Evolutionary conservation across 768 basidiomycete genomes (phyloP), one percentile per base, ranked within the genome.

Genomic region (Collybia sordida): DNA sequence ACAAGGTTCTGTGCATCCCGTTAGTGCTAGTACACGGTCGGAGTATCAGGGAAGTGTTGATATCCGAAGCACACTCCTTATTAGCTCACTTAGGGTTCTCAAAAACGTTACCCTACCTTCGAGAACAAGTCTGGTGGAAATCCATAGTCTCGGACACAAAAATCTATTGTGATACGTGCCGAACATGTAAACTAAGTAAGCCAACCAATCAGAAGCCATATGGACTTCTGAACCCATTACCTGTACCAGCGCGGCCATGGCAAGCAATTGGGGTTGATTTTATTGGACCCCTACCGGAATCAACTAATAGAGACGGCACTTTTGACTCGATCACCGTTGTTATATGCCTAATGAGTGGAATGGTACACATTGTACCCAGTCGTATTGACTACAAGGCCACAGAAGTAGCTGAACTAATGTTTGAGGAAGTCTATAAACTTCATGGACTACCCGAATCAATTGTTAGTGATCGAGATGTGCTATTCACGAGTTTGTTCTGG

Each of bases 361-460:
- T 58, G 41, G 47, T 64, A 14, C 60, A 57, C 25, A 24, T 64
- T 1, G 42, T 60, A 2, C 58, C 63, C 1, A 42, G 50, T 3
- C 15, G 47, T 11, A 56, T 36, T 0, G 51, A 53, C 43, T 56
- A 57, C 37, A 55, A 45, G 2, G 61, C 61, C 0, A 17, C 40
- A 15, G 42, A 64, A 5, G 28, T 62, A 9, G 60, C 63, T 3
- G 56, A 53, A 24, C 47, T 60, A 2, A 39, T 63, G 12, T 65
- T 65, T 37, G 50, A 53, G 2, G 34, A 58, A 15, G 53, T 58
- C 1, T 65, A 65, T 35, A 62, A 60, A 21, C 39, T 52, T 3
- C 67, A 71, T 54, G 71, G 71, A 2, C 44, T 71, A 5, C 71
- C 28, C 19, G 45, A 55, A 1, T 14, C 42, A 0, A 65, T 38